These are phyloP conservation scores for Talaromyces sp. DNA, from an alignment of 2,329 filamentous ascomycete genomes.

Conservation along the genomic window DNA sequence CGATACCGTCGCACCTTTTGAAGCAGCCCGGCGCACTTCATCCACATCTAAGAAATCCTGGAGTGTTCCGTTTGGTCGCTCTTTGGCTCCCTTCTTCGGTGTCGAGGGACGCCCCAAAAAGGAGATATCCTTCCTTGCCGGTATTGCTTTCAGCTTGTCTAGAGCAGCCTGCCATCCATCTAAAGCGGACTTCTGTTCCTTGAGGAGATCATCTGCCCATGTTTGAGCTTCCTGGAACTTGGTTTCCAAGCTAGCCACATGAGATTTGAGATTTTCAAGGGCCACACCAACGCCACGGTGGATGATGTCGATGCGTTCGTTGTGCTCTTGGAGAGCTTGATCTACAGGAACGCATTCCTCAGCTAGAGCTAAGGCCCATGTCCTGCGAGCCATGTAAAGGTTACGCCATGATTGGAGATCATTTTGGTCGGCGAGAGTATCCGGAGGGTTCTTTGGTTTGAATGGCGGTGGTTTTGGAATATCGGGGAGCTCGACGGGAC, in stretches of 20 bases:
- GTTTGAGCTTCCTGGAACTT: slow-evolving; percentile 45
- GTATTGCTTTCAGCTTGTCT: slow-evolving; percentile 38
- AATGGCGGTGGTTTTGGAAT: slow-evolving; percentile 57
- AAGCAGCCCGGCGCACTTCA: slow-evolving; percentile 68
- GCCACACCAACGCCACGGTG: slow-evolving; percentile 78
- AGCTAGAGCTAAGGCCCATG: slow-evolving; percentile 71
- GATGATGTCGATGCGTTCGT: slow-evolving; percentile 51
- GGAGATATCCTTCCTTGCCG: slow-evolving; percentile 43
- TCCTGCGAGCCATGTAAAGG: slow-evolving; percentile 73
- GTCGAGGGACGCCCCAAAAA: slow-evolving; percentile 40
- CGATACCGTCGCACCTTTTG: slow-evolving; percentile 57
- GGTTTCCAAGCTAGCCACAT: slow-evolving; percentile 44
- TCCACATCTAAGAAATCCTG: slow-evolving; percentile 74
- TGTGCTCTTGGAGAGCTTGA: slow-evolving; percentile 55
- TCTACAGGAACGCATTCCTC: slow-evolving; percentile 67
- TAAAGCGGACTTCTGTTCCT: slow-evolving; percentile 44
- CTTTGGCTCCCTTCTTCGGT: slow-evolving; percentile 39
- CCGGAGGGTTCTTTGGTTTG: slow-evolving; percentile 64
- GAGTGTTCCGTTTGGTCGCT: slow-evolving; percentile 55
- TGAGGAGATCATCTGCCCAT: slow-evolving; percentile 45
- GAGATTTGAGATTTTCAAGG: slow-evolving; percentile 65
- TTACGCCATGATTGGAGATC: slow-evolving; percentile 84
- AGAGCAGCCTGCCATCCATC: slow-evolving; percentile 42
- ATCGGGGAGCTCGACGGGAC: slow-evolving; percentile 48
- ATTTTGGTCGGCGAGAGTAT: slow-evolving; percentile 74